Conservation (phyloP, 1,284 basidiomycete genomes). For the Apiotrichum siamense region DNA sequence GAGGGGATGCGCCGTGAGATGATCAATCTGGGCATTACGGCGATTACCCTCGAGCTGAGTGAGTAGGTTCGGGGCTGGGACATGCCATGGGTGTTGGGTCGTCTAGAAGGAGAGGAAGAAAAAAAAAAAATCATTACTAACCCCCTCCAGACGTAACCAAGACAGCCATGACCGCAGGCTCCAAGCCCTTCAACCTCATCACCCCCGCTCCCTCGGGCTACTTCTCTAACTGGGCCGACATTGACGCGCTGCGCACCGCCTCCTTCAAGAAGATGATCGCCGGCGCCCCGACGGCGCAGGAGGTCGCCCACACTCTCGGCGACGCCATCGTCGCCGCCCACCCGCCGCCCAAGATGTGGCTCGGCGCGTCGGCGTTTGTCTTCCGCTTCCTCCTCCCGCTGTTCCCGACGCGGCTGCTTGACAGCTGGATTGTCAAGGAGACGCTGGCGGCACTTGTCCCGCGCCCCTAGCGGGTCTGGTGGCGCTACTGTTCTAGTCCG, state of each 20-base stretch:
- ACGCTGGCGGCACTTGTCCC: no score
- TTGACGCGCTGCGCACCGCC: neutral
- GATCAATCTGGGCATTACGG: conserved; percentile 5
- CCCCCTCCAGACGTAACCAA: neutral
- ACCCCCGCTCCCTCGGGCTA: neutral
- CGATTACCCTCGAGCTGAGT: conserved; percentile 1
- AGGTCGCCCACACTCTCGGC: neutral
- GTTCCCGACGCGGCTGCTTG: neutral
- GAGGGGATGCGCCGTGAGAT: conserved; percentile 17
- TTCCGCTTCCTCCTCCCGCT: conserved; percentile 1
- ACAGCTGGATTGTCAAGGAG: neutral
- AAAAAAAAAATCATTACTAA: neutral
- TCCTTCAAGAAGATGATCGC: neutral
- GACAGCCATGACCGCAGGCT: conserved; percentile 1
- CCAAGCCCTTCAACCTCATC: neutral
- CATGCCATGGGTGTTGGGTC: no score
- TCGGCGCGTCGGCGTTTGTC: neutral
- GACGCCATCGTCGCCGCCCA: neutral
- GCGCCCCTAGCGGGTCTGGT: no score
- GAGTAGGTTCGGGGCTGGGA: neutral
- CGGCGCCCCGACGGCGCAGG: neutral
- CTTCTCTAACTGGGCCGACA: neutral
- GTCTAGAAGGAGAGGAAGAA: neutral
- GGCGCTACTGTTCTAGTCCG: no score
- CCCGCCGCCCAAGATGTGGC: conserved; percentile 2